Conservation (phyloP, 345 rosid species). For the Murraya koenigii region DNA sequence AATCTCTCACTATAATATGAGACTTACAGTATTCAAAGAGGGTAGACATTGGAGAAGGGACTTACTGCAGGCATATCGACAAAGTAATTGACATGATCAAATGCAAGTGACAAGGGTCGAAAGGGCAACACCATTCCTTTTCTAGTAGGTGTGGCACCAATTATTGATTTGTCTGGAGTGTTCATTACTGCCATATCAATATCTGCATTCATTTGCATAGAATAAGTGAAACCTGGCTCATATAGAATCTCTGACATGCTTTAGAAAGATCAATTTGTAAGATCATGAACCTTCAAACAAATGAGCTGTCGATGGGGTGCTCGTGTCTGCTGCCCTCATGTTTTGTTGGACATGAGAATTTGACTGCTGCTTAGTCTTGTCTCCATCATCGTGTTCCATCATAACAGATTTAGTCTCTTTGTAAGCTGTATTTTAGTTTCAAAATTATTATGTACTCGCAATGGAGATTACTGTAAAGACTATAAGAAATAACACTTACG, state of each 20-base stretch:
- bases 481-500: conserved; percentile 35
- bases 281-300: conserved; percentile 19
- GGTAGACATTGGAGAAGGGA: background rate
- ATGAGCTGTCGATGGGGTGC: background rate
- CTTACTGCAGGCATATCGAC: conserved; percentile 84
- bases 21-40: background rate
- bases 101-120: conserved; percentile 72
- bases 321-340: conserved; percentile 15
- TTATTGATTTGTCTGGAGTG: conserved; percentile 7
- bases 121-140: conserved; percentile 76
- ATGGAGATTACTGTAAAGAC: background rate
- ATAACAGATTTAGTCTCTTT: conserved; percentile 41
- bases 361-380: conserved; percentile 16
- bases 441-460: background rate
- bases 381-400: conserved; percentile 26
- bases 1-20: background rate
- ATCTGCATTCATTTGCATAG: conserved; percentile 19
- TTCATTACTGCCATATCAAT: conserved; percentile 29
- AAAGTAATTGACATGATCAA: conserved; percentile 59
- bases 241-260: background rate
- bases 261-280: background rate
- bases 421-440: conserved; percentile 35
- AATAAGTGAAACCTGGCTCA: background rate
- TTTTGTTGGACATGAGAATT: conserved; percentile 11
- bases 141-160: conserved; percentile 11